Conservation (phyloP, 2,329 filamentous ascomycete genomes). For the Gaeumannomyces sp. region DNA sequence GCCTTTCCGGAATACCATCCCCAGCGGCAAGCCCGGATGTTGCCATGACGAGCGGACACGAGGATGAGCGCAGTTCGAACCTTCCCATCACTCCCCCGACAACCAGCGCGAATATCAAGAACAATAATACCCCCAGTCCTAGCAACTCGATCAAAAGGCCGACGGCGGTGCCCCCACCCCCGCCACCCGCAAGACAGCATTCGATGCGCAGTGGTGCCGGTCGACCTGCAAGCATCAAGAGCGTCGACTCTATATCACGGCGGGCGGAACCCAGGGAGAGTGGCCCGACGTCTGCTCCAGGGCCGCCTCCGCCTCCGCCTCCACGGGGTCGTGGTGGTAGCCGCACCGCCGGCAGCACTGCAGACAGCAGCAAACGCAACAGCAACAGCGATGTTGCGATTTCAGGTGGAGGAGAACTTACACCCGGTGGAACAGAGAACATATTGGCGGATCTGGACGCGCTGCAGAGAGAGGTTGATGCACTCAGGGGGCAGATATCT, state of each 20-base stretch:
- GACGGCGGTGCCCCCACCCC: conserved; percentile 23
- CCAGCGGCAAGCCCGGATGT: too few species aligned
- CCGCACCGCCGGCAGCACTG: conserved; percentile 31
- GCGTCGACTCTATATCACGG: conserved; percentile 30
- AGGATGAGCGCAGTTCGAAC: too few species aligned
- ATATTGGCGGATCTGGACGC: conserved; percentile 68
- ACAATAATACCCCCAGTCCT: too few species aligned
- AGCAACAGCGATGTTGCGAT: too few species aligned
- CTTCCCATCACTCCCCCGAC: too few species aligned
- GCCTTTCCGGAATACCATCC: too few species aligned
- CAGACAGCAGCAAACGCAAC: conserved; percentile 10
- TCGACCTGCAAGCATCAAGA: conserved; percentile 37
- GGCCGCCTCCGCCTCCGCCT: conserved; percentile 40
- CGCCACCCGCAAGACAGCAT: conserved; percentile 26
- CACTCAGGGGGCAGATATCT: conserved; percentile 44
- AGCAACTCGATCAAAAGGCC: too few species aligned
- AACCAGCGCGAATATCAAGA: too few species aligned
- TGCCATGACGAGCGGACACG: too few species aligned
- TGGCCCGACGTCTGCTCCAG: background rate
- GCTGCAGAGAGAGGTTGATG: conserved; percentile 71
- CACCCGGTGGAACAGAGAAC: conserved; percentile 36
- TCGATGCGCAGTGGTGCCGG: conserved; percentile 24
- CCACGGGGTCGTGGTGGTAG: conserved; percentile 41
- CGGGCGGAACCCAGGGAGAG: conserved; percentile 6
- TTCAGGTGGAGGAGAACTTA: too few species aligned